phyloP scores from a whole-genome alignment of 2,329 filamentous ascomycete species.

The Didymella keratinophila region DNA sequence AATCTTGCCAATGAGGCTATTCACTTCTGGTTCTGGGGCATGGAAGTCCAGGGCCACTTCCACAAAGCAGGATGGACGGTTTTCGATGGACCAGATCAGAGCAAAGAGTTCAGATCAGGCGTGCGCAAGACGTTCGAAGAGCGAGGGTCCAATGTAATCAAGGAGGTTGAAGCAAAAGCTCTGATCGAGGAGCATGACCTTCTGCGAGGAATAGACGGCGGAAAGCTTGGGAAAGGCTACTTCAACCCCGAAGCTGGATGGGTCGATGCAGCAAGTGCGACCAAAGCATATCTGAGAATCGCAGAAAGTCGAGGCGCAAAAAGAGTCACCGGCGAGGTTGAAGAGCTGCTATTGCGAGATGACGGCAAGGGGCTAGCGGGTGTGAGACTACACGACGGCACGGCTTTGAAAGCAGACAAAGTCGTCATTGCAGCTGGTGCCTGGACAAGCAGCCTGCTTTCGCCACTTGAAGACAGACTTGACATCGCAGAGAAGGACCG shows the following conservation, averaged over 20 bases:
- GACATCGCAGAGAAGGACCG: slow-evolving; percentile 55
- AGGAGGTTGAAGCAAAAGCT: slow-evolving; percentile 40
- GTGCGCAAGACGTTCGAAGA: slow-evolving; percentile 64
- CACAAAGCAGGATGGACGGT: slow-evolving; percentile 67
- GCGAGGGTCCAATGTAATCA: slow-evolving; percentile 51
- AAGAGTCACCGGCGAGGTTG: slow-evolving; percentile 55
- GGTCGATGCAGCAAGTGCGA: slow-evolving; percentile 60
- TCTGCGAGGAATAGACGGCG: slow-evolving; percentile 41
- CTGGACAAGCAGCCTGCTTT: slow-evolving; percentile 63
- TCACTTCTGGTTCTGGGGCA: slow-evolving; percentile 52
- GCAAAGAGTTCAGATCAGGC: slow-evolving; percentile 57
- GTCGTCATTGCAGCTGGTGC: slow-evolving; percentile 65
- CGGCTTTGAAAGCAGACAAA: slow-evolving; percentile 59
- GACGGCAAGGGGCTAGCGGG: slow-evolving; percentile 50
- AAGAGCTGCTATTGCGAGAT: slow-evolving; percentile 54
- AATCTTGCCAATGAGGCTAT: slow-evolving; percentile 56
- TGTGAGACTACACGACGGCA: slow-evolving; percentile 59
- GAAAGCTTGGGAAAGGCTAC: slow-evolving; percentile 51
- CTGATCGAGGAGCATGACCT: slow-evolving; percentile 53
- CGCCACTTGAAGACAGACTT: slow-evolving; percentile 57
- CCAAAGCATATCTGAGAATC: slow-evolving; percentile 55
- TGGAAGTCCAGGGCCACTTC: slow-evolving; percentile 52
- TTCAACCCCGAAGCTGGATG: slow-evolving; percentile 62
- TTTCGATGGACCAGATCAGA: slow-evolving; percentile 57
- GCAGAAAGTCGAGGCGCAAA: slow-evolving; percentile 56